phyloP scores from a whole-genome alignment of 352 stramenopile species.

The Phytophthora macrochlamydospora region DNA sequence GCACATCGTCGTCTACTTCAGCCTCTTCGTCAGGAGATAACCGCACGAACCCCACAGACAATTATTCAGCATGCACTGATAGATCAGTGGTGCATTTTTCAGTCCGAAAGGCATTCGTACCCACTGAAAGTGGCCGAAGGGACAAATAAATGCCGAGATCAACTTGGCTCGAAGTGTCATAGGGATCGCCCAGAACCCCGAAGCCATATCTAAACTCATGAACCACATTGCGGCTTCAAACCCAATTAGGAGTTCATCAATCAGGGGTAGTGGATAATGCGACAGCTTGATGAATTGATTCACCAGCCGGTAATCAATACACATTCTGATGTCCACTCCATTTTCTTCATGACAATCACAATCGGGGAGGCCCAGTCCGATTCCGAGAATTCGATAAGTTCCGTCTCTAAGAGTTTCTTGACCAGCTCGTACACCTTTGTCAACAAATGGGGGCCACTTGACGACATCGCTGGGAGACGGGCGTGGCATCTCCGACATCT shows the following conservation, averaged over 20 bases:
- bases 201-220: constrained; percentile 19
- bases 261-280: background rate
- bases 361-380: constrained; percentile 2
- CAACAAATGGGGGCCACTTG: background rate
- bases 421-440: constrained; percentile 5
- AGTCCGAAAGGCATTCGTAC: constrained; percentile 26
- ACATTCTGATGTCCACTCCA: constrained; percentile 1
- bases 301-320: background rate
- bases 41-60: constrained; percentile 13
- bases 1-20: background rate
- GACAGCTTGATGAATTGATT: constrained; percentile 1
- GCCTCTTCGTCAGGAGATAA: background rate
- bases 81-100: constrained; percentile 22
- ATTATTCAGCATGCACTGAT: constrained; percentile 23
- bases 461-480: background rate
- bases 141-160: constrained; percentile 28
- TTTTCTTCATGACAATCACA: constrained; percentile 9
- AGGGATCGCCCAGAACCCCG: constrained; percentile 23
- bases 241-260: constrained; percentile 7
- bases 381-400: background rate
- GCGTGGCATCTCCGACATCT: constrained; percentile 2
- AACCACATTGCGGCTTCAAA: constrained; percentile 26
- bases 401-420: constrained; percentile 3
- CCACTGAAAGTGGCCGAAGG: constrained; percentile 30
- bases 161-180: constrained; percentile 21